Evolutionary conservation across 768 basidiomycete species (phyloP).

Genomic region (Daedaleopsis nitida): DNA sequence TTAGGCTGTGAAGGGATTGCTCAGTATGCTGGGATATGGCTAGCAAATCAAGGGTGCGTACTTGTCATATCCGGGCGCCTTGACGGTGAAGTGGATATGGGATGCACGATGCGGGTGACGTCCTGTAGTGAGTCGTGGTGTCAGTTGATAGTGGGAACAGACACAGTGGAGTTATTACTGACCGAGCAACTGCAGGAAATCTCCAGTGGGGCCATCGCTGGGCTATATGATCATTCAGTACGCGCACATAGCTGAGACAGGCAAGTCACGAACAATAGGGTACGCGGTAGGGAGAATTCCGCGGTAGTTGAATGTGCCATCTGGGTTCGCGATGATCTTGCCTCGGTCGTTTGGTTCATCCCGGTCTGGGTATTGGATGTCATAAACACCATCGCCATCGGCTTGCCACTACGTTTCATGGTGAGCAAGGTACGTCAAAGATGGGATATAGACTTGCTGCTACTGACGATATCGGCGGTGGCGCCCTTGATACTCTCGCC

Average conservation of each 20-base stretch:
- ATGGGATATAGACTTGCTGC: neutral
- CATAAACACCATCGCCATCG: slow-evolving; percentile 41
- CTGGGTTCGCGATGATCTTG: slow-evolving; percentile 31
- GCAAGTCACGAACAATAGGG: slow-evolving; percentile 29
- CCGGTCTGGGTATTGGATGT: slow-evolving; percentile 35
- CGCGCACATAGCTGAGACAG: neutral
- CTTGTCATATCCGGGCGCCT: slow-evolving; percentile 38
- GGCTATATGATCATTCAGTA: slow-evolving; percentile 22
- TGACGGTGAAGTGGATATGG: slow-evolving; percentile 36
- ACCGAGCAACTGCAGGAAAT: slow-evolving; percentile 31
- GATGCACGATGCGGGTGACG: slow-evolving; percentile 37
- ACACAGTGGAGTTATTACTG: neutral
- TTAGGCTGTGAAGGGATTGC: slow-evolving; percentile 22
- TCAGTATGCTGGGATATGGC: neutral
- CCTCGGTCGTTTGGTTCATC: slow-evolving; percentile 34
- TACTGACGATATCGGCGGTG: slow-evolving; percentile 37
- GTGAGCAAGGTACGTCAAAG: neutral
- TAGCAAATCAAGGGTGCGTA: slow-evolving; percentile 10
- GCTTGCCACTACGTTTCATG: slow-evolving; percentile 38
- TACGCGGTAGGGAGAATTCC: slow-evolving; percentile 37
- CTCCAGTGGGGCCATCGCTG: slow-evolving; percentile 33
- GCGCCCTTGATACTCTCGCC: slow-evolving; percentile 35
- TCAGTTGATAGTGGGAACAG: neutral
- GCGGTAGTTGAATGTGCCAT: slow-evolving; percentile 34
- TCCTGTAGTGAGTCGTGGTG: slow-evolving; percentile 9